These are phyloP conservation scores for Cairneyella variabilis DNA, from an alignment of 495 filamentous ascomycete species.

Conservation along the genomic window DNA sequence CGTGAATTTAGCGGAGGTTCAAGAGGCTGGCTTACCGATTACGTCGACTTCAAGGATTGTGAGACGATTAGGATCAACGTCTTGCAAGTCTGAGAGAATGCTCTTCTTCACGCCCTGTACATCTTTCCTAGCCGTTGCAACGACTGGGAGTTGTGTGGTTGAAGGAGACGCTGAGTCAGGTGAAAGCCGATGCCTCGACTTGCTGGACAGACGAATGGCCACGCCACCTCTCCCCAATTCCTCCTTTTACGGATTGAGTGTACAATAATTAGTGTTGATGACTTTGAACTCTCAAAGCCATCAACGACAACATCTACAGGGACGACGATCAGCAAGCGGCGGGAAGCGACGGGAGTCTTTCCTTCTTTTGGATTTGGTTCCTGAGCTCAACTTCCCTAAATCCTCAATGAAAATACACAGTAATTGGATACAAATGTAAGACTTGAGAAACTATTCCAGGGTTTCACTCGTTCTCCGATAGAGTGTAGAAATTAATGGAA, in stretches of 20 bases:
- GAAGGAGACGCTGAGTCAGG: constrained; percentile 62
- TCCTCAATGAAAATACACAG: too few species aligned
- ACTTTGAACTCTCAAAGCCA: background rate
- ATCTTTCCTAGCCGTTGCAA: constrained; percentile 67
- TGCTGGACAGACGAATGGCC: constrained; percentile 55
- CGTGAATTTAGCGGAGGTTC: background rate
- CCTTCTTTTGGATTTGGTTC: constrained; percentile 2
- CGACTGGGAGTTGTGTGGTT: constrained; percentile 62
- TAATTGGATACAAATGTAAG: too few species aligned
- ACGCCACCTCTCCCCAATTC: constrained; percentile 17
- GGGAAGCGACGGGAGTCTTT: constrained; percentile 1
- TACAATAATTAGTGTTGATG: too few species aligned
- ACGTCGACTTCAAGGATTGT: constrained; percentile 57
- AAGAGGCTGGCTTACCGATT: constrained; percentile 37
- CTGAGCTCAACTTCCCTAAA: background rate
- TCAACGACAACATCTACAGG: constrained; percentile 23
- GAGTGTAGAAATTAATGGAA: too few species aligned
- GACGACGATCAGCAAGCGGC: constrained; percentile 7
- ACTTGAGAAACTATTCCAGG: too few species aligned
- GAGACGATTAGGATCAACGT: constrained; percentile 33
- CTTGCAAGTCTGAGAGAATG: constrained; percentile 49
- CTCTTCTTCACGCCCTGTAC: constrained; percentile 43
- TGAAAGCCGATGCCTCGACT: constrained; percentile 74
- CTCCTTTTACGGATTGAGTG: too few species aligned
- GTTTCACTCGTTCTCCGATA: too few species aligned